Evolutionary conservation across 331 rosid genomes (phyloP), one percentile per base, ranked within the genome.

Genomic region (Acacia concinna): DNA sequence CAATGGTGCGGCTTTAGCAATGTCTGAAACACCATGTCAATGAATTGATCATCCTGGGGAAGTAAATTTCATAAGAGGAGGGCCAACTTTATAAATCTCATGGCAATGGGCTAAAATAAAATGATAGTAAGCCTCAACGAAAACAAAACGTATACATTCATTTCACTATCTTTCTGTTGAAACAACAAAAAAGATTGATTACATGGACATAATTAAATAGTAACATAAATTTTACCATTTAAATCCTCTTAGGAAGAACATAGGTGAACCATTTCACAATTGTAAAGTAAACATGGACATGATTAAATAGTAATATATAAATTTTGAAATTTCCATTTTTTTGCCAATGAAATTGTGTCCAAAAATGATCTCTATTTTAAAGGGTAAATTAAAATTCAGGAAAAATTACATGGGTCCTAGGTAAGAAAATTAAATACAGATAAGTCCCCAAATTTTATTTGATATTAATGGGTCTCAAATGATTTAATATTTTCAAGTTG

Each of bases 41-140:
- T 83, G 86, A 95, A 92, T 82, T 87, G 92, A 84, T 91, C 98
- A 47, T 95, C 97, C 98, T 95, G 78, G 28, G 73, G 79, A 52
- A 78, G 44, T 83, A 79, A 79, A 41, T 34, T 57, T 49, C 82
- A 49, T 44, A 32, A 85, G 81, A 76, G 35, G 76, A 78, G 54
- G 34, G 77, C 73, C 70, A 12, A 46, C 8, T 52, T 40, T 21
- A n/a, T 75, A 52, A 71, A 52, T 34, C 68, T 21, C 30, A 51
- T 12, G 71, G 17, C 40, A 74, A 73, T 32, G 40, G 47, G 8
- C 10, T 25, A 44, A 52, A 51, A 23, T 56, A 21, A 60, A 12
- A 78, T 34, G 65, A 72, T 3, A 31, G 75, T 37, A 78, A 81
- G 76, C 84, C 62, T 72, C 66, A 64, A 71, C 44, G 32, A 65